Base-by-base conservation (phyloP, 495 filamentous ascomycete genomes). In the Penicillium canariense region DNA sequence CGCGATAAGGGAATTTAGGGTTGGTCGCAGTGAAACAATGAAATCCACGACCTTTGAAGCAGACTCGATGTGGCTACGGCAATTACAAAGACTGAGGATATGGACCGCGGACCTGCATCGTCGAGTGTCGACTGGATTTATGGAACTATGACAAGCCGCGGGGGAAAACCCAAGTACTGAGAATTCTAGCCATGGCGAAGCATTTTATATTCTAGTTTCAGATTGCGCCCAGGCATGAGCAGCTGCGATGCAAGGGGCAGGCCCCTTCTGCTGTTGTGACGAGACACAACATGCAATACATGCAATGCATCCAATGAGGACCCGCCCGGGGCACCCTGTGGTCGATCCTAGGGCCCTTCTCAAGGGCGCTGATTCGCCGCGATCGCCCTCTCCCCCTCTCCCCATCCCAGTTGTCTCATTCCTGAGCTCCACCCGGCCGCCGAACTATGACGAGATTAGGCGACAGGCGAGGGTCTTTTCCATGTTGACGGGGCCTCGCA, bases 331-430 rank as follows among this genome's bases (percentile, higher is more conserved):
- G 59, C 52, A 67, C 55, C 64, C 58, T 67, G 43, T 43, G 50
- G 64, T 8, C 50, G 59, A 65, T 63, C 62, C 43, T 63, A 34
- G 55, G 54, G 59, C 57, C 65, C 62, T 68, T 52, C 27, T 18
- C 51, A 56, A 67, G 65, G 59, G 59, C 30, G 18, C 35, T 68
- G 65, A 68, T 68, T 68, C 59, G 62, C 46, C 43, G 20, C 34
- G 54, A 43, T 23, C 23, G 22, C 44, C 38, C 44, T 55, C 26
- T 39, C 12, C 55, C 59, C 47, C 48, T 47, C 52, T 40, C 27
- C 55, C 50, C 56, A 65, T 65, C 61, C 61, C 58, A 60, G 47
- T 59, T 68, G 65, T 68, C 62, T 68, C 65, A 68, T 68, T 68
- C 65, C 52, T 44, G 12, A 30, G 31, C 22, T 54, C 63, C 61